Base-by-base conservation (phyloP, 768 basidiomycete genomes). In the Russula emetica region DNA sequence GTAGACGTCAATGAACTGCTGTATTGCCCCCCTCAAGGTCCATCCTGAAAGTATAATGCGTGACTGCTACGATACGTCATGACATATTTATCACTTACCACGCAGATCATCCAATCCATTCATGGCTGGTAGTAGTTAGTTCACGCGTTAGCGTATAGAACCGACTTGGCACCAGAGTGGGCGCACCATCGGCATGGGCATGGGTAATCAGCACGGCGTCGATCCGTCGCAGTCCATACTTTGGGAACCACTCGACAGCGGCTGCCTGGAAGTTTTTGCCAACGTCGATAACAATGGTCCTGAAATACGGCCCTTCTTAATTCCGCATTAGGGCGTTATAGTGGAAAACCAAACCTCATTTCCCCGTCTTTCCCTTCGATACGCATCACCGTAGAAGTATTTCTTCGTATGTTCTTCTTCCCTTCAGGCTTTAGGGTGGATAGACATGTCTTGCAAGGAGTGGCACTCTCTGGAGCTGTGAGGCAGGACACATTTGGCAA, bases 101-200 rank as follows among this genome's bases (percentile, higher is more conserved):
- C 93, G 80, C 42, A 95, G 77, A 73, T 96, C 94, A 75, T 96
- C 94, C 61, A 96, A 74, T 3, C 94, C 94, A 70, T 93, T 92
- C 78, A 93, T 91, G 7, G 94, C 93, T 80, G 22, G 22, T 24
- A 26, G 26, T 53, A 10, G n/a, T 8, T 16, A 38, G 58, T 64
- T 1, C 49, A 52, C 16, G 11, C 13, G 28, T 58, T 32, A 62
- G 28, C 55, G 28, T 34, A 26, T 10, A 52, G 36, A 49, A 22
- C 38, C 32, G 52, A 32, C 45, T 40, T 42, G 32, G 42, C 3
- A 51, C 36, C 47, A 38, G 34, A 42, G 14, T 3, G 60, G 26
- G 69, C 76, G 57, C 56, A 82, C 83, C 90, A 74, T 92, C 91
- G 42, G 91, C 89, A 75, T 95, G 94, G 9, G 90, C 85, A 74